These are phyloP conservation scores for Penicillium ucsense DNA, from an alignment of 495 filamentous ascomycete species.

Conservation along the genomic window DNA sequence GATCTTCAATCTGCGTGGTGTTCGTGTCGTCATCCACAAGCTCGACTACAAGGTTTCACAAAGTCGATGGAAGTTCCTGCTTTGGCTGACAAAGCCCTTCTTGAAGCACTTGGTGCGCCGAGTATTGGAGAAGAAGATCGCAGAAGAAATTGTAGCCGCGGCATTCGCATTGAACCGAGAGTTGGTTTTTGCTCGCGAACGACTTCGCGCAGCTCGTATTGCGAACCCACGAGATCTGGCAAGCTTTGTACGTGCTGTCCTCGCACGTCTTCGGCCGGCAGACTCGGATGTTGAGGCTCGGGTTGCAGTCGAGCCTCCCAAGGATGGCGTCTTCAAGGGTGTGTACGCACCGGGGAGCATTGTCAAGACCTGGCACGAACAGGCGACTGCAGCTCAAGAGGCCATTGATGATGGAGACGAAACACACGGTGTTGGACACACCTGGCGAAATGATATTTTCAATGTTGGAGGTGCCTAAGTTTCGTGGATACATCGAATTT, in stretches of 20 bases:
- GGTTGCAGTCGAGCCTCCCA: slow-evolving; percentile 54
- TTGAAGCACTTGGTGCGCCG: slow-evolving; percentile 71
- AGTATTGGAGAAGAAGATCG: slow-evolving; percentile 69
- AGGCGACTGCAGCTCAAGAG: slow-evolving; percentile 58
- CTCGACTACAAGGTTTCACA: slow-evolving; percentile 67
- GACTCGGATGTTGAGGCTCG: slow-evolving; percentile 65
- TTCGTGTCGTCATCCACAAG: slow-evolving; percentile 76
- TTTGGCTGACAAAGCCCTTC: slow-evolving; percentile 79
- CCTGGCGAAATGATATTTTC: slow-evolving; percentile 82
- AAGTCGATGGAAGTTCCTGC: slow-evolving; percentile 63
- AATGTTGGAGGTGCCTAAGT: slow-evolving; percentile 39
- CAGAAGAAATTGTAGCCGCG: slow-evolving; percentile 54
- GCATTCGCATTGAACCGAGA: slow-evolving; percentile 73
- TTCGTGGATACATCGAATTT: background rate
- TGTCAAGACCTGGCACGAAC: slow-evolving; percentile 77
- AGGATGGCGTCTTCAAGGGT: slow-evolving; percentile 65
- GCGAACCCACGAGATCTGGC: slow-evolving; percentile 68
- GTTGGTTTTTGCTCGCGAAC: slow-evolving; percentile 73
- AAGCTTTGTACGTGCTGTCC: slow-evolving; percentile 73
- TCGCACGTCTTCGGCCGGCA: slow-evolving; percentile 61
- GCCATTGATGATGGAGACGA: slow-evolving; percentile 47
- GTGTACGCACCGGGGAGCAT: slow-evolving; percentile 82
- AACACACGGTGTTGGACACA: slow-evolving; percentile 24
- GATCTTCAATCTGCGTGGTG: slow-evolving; percentile 65
- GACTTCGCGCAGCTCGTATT: slow-evolving; percentile 75